phyloP scores from a whole-genome alignment of 371 early-diverging fungal genomes.

The Parasitella parasitica region DNA sequence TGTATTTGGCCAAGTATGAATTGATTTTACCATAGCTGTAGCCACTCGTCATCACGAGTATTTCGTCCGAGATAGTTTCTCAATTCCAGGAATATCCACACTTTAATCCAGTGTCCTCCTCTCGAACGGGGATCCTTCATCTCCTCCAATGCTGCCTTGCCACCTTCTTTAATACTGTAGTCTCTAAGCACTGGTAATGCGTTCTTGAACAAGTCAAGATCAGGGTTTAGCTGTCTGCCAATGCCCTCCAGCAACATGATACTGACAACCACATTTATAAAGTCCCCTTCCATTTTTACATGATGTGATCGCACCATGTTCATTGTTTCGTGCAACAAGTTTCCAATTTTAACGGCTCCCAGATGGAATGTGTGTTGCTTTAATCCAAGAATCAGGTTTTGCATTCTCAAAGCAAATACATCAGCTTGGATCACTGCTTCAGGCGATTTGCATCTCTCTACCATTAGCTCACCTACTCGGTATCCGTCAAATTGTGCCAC shows the following conservation, averaged over 20 bases:
- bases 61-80: constrained; percentile 60
- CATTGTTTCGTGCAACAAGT: constrained; percentile 78
- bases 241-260: constrained; percentile 93
- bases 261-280: constrained; percentile 88
- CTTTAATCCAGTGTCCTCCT: constrained; percentile 65
- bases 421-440: constrained; percentile 71
- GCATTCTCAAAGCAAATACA: constrained; percentile 78
- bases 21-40: constrained; percentile 46
- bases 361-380: constrained; percentile 76
- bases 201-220: constrained; percentile 86
- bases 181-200: constrained; percentile 78
- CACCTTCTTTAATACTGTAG: constrained; percentile 61
- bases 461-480: constrained; percentile 81
- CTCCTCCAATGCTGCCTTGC: constrained; percentile 53
- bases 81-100: constrained; percentile 79
- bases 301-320: constrained; percentile 87
- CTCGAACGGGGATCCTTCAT: constrained; percentile 45
- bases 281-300: constrained; percentile 91
- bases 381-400: constrained; percentile 68
- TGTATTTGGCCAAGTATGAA: too few relatives aligned
- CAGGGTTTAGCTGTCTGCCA: constrained; percentile 86
- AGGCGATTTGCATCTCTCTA: constrained; percentile 82
- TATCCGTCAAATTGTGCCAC: constrained; percentile 85
- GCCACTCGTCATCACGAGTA: constrained; percentile 49
- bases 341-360: constrained; percentile 74